Evolutionary conservation across 148 eudicot genomes (phyloP).

Genomic region (Fallopia convolvulus): DNA sequence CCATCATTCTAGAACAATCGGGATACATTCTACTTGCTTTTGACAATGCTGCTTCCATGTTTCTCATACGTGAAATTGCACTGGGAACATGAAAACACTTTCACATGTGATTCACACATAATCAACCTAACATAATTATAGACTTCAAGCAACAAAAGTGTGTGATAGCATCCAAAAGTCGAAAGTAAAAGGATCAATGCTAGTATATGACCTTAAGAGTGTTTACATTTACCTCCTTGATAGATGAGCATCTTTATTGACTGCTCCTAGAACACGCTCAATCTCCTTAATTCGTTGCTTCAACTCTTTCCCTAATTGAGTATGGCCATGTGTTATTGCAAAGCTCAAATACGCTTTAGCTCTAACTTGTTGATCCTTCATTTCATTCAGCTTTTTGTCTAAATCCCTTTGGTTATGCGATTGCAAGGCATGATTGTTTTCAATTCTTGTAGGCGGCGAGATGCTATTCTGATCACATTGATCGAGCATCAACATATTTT

Average conservation of each 20-base stretch:
- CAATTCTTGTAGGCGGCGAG: slow-evolving; percentile 7
- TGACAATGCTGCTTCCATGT: slow-evolving; percentile 55
- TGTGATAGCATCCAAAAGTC: neutral
- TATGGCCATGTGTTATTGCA: slow-evolving; percentile 44
- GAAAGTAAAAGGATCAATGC: neutral
- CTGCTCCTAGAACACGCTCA: slow-evolving; percentile 50
- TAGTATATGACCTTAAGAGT: neutral
- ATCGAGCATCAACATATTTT: slow-evolving; percentile 15
- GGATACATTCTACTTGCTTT: slow-evolving; percentile 68
- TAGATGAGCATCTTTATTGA: slow-evolving; percentile 47
- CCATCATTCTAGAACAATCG: slow-evolving; percentile 66
- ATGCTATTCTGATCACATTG: slow-evolving; percentile 14
- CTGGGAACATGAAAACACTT: slow-evolving; percentile 29
- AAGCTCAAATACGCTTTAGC: slow-evolving; percentile 73
- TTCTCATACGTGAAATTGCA: slow-evolving; percentile 51
- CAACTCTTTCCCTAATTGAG: slow-evolving; percentile 77
- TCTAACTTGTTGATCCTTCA: slow-evolving; percentile 83
- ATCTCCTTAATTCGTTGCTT: slow-evolving; percentile 62
- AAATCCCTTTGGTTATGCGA: slow-evolving; percentile 22
- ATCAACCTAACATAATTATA: neutral
- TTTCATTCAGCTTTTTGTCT: slow-evolving; percentile 60
- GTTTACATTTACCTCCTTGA: slow-evolving; percentile 45
- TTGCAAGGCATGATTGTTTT: slow-evolving; percentile 16
- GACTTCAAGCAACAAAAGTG: no score
- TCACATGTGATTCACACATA: neutral